A percentile compares a stretch with the other conserved stretches of the same genome.
These are phyloP conservation scores for Yamadazyma oceani DNA, from an alignment of 1,139 yeast genomes.

Conservation along the genomic window DNA sequence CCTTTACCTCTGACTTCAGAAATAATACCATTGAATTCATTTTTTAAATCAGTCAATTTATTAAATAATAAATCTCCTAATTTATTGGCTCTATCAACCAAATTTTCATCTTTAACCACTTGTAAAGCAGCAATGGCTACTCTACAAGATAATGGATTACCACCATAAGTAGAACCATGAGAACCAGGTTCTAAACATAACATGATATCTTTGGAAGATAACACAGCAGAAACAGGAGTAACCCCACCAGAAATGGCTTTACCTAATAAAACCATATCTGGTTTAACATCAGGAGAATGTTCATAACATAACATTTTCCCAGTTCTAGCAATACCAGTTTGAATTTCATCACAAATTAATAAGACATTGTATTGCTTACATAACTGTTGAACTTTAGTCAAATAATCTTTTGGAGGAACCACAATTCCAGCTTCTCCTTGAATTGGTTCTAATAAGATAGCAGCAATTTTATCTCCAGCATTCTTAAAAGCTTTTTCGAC, in stretches of 20 bases:
- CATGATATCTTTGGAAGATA: slow-evolving; percentile 88
- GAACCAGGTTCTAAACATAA: slow-evolving; percentile 90
- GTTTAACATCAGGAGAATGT: slow-evolving; percentile 75
- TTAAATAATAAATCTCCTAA: slow-evolving; percentile 71
- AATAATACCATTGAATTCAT: slow-evolving; percentile 67
- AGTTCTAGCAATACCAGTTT: slow-evolving; percentile 97
- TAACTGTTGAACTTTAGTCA: slow-evolving; percentile 67
- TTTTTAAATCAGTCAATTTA: slow-evolving; percentile 64
- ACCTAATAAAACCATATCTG: slow-evolving; percentile 86
- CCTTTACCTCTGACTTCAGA: slow-evolving; percentile 94
- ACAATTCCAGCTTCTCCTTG: slow-evolving; percentile 99
- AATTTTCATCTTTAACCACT: slow-evolving; percentile 83
- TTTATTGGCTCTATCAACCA: slow-evolving; percentile 73
- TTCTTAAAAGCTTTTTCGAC: slow-evolving; percentile 77
- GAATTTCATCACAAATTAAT: slow-evolving; percentile 94
- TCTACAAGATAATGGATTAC: slow-evolving; percentile 92
- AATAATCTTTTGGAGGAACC: slow-evolving; percentile 84
- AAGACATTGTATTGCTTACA: slow-evolving; percentile 84
- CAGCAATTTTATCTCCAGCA: slow-evolving; percentile 91
- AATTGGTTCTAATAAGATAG: slow-evolving; percentile 89
- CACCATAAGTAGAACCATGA: slow-evolving; percentile 98
- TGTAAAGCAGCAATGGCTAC: slow-evolving; percentile 94
- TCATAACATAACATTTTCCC: slow-evolving; percentile 92
- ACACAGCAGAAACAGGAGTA: slow-evolving; percentile 86
- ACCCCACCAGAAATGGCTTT: slow-evolving; percentile 97